Evolutionary conservation across 2,329 filamentous ascomycete species (phyloP), one percentile per base, ranked within the genome.

Genomic region (Aspergillus sp.): DNA sequence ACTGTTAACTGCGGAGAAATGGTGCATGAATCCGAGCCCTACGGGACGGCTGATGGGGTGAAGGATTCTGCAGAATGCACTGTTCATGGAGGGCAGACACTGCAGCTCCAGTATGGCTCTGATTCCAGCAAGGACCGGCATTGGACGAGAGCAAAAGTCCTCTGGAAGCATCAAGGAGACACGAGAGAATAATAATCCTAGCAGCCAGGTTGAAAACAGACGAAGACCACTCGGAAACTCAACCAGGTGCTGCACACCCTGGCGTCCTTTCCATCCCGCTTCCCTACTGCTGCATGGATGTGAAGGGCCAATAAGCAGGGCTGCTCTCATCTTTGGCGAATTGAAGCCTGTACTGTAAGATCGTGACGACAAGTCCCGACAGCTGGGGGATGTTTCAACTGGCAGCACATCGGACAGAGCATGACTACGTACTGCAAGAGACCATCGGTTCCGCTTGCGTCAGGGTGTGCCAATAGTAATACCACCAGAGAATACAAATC

Each of bases 1-100:
- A 60, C 64, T 61, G 62, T 65, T 58, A 58, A 66, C 56, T 64
- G 64, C 64, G 62, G 64, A 66, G 63, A 64, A 65, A 49, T 43
- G 57, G 51, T 61, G 63, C 52, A 64, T 56, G 56, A 59, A 48
- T 58, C 55, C 52, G 52, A 56, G 62, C 60, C 62, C 60, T 60
- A 60, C 56, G 53, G 47, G 31, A 55, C 50, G 48, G 51, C 31
- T 46, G 46, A 56, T 54, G 44, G 52, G 45, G 27, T 53, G 41
- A 56, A 59, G 53, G 39, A 55, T 56, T 39, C 44, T 45, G 33
- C 41, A 46, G 51, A 35, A 53, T 46, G 51, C 37, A 44, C 27
- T 37, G 15, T n/a, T n/a, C 35, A 37, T n/a, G 14, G 35, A 37
- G 35, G 35, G 15, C 15, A n/a, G 35, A 31, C 9, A 31, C 27